These are phyloP conservation scores for Colletotrichum liaoningense DNA, from an alignment of 2,329 filamentous ascomycete genomes.

Conservation along the genomic window DNA sequence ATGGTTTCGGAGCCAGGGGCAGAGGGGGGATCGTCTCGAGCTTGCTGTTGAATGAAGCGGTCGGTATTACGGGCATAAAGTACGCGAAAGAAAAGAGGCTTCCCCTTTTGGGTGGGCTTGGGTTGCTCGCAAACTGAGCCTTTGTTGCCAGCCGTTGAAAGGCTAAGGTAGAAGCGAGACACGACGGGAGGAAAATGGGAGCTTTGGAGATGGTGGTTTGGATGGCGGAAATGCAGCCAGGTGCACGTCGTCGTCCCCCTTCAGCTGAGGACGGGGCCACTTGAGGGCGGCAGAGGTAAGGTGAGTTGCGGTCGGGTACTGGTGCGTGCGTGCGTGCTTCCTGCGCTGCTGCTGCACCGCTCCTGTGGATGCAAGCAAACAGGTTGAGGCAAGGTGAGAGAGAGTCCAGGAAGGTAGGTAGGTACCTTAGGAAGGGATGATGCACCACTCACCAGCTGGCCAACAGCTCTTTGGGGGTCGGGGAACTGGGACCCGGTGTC, in stretches of 20 bases:
- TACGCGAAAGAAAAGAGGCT: not conserved
- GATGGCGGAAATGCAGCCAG: slow-evolving; percentile 27
- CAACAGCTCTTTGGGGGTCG: slow-evolving; percentile 14
- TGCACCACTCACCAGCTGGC: slow-evolving; percentile 10
- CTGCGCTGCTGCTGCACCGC: slow-evolving; percentile 1
- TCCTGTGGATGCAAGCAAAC: not conserved
- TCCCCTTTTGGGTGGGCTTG: slow-evolving; percentile 12
- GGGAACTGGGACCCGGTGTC: slow-evolving; percentile 11
- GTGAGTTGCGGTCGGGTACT: slow-evolving; percentile 23
- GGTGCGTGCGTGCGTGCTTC: slow-evolving; percentile 16
- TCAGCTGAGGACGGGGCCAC: slow-evolving; percentile 28
- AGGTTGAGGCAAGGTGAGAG: not conserved
- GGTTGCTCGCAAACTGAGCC: slow-evolving; percentile 2
- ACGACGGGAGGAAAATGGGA: slow-evolving; percentile 7
- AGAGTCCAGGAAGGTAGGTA: not conserved
- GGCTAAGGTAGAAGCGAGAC: slow-evolving; percentile 4
- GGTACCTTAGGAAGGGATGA: slow-evolving; percentile 12
- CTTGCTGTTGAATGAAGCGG: slow-evolving; percentile 24
- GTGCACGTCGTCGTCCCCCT: slow-evolving; percentile 31
- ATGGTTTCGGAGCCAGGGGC: slow-evolving; percentile 36
- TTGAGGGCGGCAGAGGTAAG: slow-evolving; percentile 19
- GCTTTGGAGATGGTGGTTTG: slow-evolving; percentile 25
- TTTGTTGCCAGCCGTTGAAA: slow-evolving; percentile 29
- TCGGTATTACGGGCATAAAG: slow-evolving; percentile 19
- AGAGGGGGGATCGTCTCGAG: slow-evolving; percentile 30